Evolutionary conservation across 148 eudicot species (phyloP), one percentile per base, ranked within the genome.

Genomic region (Talinum fruticosum): DNA sequence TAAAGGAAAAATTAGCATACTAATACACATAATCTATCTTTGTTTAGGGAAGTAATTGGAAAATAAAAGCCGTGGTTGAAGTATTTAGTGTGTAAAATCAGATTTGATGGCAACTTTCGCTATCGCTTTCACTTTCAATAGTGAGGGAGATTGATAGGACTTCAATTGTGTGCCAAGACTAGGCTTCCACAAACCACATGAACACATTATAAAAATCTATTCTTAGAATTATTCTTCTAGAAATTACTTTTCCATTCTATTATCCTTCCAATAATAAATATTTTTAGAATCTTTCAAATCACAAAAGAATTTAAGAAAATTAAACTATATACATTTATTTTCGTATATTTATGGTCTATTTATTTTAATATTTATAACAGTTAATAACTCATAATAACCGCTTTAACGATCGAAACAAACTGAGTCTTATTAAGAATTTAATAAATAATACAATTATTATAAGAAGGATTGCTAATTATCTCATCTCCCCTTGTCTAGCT

Each of bases 111-210:
- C 74, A 59, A 3, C 14, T 8, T 41, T 41, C 14, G 13, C 75
- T 69, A 44, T 80, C 79, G 70, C 4, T 75, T 62, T 76, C 72
- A 44, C 72, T 66, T 45, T 73, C 66, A 66, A 14, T 8, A 24
- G 45, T 61, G 79, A 76, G 79, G 47, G 66, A 16, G 76, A 64
- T 76, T 81, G 83, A 81, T 81, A 64, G 79, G 79, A 76, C 75
- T 69, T 59, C 57, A 62, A 66, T 71, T 71, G 54, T 71, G 66
- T 71, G 76, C 79, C 76, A 71, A 76, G 54, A 68, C 53, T 47
- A 67, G 23, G 23, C 64, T 73, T 33, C 15, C 66, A 53, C 82
- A 66, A 67, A 51, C 82, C 74, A 80, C 82, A 74, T 73, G 71
- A 45, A 32, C 74, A 10, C 78, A 74, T 79, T 59, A 59, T 1